These are phyloP conservation scores for Xylaria sp. DNA, from an alignment of 2,329 filamentous ascomycete genomes.

Conservation along the genomic window DNA sequence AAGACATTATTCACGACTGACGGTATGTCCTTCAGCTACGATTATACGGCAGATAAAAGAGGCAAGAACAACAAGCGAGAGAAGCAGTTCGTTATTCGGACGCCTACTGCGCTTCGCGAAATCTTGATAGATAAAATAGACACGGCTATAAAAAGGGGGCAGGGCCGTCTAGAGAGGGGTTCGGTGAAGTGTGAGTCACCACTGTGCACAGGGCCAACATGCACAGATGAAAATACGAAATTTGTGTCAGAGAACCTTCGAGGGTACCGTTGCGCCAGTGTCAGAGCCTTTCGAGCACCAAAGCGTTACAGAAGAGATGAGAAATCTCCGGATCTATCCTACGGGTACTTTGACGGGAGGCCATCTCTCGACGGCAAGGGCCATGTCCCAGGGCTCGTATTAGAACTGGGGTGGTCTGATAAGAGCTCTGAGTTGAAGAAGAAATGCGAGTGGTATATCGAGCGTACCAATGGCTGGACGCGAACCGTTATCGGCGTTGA, in stretches of 20 bases:
- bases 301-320: neutral
- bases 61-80: neutral
- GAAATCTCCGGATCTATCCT: constrained; percentile 7
- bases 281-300: no score
- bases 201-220: neutral
- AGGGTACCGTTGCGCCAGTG: no score
- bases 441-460: constrained; percentile 18
- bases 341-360: neutral
- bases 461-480: neutral
- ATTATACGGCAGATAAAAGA: constrained; percentile 5
- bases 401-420: constrained; percentile 13
- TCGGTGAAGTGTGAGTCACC: neutral
- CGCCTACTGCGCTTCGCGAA: neutral
- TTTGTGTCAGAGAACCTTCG: no score
- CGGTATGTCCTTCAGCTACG: neutral
- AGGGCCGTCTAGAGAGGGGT: neutral
- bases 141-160: neutral
- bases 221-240: neutral
- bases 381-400: neutral
- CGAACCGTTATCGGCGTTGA: constrained; percentile 7
- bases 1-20: neutral
- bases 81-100: constrained; percentile 1
- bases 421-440: neutral
- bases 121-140: neutral
- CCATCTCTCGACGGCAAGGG: no score